A percentile compares a stretch with the other conserved stretches of the same genome.
Conservation (phyloP, 345 rosid genomes). For the Bruguiera gymnorhiza region DNA sequence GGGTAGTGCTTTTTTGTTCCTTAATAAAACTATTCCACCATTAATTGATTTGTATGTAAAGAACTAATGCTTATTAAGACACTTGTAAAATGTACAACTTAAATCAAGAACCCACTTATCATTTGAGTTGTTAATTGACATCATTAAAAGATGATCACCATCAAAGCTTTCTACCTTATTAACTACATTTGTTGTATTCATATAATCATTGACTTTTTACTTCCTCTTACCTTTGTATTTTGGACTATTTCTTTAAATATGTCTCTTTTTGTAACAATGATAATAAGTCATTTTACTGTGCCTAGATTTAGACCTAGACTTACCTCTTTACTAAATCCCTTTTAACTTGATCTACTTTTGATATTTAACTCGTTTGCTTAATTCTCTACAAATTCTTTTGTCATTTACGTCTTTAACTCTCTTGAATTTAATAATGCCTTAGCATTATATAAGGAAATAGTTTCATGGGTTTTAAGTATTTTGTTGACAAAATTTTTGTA, state of each 20-base stretch:
- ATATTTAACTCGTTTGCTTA: neutral
- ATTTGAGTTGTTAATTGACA: neutral
- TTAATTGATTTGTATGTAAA: neutral
- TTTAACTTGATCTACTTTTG: neutral
- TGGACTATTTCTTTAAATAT: neutral
- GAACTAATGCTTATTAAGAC: neutral
- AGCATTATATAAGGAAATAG: too few species aligned
- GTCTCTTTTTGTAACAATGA: neutral
- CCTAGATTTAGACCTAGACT: neutral
- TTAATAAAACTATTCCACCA: neutral
- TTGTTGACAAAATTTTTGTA: neutral
- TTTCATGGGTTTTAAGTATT: neutral
- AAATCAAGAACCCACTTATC: neutral
- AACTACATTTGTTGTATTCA: neutral
- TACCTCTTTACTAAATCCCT: neutral
- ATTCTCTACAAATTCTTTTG: neutral
- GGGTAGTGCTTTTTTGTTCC: neutral
- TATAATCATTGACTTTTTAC: neutral
- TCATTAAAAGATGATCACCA: neutral
- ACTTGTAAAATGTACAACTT: neutral
- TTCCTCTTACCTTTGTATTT: neutral
- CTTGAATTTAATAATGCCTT: neutral
- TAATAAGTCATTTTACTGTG: neutral
- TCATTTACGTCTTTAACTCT: neutral
- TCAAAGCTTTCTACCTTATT: neutral